Evolutionary conservation across 257 asterid genomes (phyloP).

Genomic region (Ballota nigra): DNA sequence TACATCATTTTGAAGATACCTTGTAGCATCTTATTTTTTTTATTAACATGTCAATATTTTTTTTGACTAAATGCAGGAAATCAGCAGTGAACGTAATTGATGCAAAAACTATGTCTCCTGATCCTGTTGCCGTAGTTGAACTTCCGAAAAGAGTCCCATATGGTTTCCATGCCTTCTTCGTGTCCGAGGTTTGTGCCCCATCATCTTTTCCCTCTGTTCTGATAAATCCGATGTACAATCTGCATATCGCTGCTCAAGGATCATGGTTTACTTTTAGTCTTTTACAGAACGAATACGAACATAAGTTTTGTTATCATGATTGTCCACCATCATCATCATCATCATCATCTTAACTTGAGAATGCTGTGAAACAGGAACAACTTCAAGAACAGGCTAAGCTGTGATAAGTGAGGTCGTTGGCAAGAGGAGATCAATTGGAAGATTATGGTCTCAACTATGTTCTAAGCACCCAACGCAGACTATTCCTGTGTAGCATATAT

Average conservation of each 20-base stretch:
- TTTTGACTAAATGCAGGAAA: slow-evolving; percentile 44
- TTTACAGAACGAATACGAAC: neutral
- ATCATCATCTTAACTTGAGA: slow-evolving; percentile 15
- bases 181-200: slow-evolving; percentile 62
- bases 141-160: slow-evolving; percentile 87
- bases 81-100: slow-evolving; percentile 82
- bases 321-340: neutral
- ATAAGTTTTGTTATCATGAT: neutral
- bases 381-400: slow-evolving; percentile 70
- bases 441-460: neutral
- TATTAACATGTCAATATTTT: neutral
- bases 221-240: neutral
- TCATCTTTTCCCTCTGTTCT: neutral
- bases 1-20: neutral
- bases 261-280: neutral
- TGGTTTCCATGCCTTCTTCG: slow-evolving; percentile 96
- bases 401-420: slow-evolving; percentile 26
- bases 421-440: neutral
- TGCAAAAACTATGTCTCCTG: slow-evolving; percentile 90
- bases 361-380: slow-evolving; percentile 71
- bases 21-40: slow-evolving; percentile 1
- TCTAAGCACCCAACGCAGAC: neutral
- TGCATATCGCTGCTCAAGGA: neutral
- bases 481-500: neutral
- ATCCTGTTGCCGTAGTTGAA: slow-evolving; percentile 81